These are phyloP conservation scores for Cyclotella choctawhatcheeana DNA, from an alignment of 108 stramenopile genomes.

Conservation along the genomic window DNA sequence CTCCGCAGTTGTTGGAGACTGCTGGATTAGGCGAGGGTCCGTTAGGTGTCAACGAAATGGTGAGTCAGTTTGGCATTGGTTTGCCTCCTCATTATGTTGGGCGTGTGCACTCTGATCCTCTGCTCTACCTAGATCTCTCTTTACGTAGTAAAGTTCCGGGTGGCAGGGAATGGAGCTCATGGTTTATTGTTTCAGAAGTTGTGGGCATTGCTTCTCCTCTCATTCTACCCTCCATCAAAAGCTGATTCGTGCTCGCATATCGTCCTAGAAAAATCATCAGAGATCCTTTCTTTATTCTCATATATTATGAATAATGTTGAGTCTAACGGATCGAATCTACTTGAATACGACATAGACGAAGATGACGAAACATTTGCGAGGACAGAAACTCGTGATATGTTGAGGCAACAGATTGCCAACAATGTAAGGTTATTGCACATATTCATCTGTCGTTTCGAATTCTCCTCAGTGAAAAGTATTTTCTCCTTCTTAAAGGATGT, in stretches of 20 bases:
- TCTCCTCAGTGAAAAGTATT: no score
- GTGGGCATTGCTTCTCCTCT: constrained; percentile 43
- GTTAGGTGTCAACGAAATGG: constrained; percentile 40
- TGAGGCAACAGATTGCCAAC: constrained; percentile 9
- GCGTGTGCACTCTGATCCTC: background rate
- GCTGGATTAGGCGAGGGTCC: constrained; percentile 7
- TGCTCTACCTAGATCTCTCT: background rate
- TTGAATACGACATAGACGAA: constrained; percentile 36
- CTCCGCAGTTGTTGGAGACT: constrained; percentile 19
- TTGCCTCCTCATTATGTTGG: background rate
- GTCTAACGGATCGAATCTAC: constrained; percentile 29
- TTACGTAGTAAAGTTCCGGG: constrained; percentile 28
- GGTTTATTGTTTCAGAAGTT: constrained; percentile 42
- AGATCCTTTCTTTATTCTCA: constrained; percentile 21
- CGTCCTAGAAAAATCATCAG: constrained; percentile 28
- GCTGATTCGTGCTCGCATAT: background rate
- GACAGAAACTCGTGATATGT: constrained; percentile 14
- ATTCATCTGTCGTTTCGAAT: background rate
- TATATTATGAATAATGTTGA: constrained; percentile 26
- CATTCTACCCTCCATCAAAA: constrained; percentile 42
- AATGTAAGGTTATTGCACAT: constrained; percentile 14
- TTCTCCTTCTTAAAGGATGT: constrained; percentile 14
- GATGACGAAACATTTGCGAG: constrained; percentile 19
- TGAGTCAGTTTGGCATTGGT: constrained; percentile 1
- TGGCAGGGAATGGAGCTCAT: constrained; percentile 42